phyloP scores from a whole-genome alignment of 2,329 filamentous ascomycete species.

The Diplocarpon rosae region DNA sequence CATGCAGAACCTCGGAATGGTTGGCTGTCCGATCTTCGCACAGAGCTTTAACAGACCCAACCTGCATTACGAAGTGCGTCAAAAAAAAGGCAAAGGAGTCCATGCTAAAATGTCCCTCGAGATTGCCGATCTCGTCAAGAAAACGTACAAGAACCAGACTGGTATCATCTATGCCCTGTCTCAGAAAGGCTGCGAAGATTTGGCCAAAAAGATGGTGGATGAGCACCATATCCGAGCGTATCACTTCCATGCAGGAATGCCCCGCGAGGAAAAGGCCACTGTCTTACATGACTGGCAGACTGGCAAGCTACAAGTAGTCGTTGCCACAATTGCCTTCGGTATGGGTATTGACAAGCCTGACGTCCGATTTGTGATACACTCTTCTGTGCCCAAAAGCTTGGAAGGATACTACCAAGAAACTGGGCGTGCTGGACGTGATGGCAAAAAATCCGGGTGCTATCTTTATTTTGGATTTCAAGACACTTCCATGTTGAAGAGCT shows the following conservation, averaged over 20 bases:
- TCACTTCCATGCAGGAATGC: slow-evolving; percentile 79
- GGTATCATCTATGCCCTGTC: slow-evolving; percentile 94
- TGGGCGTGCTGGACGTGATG: slow-evolving; percentile 85
- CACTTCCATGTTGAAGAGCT: slow-evolving; percentile 57
- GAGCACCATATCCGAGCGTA: slow-evolving; percentile 58
- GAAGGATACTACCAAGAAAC: slow-evolving; percentile 99
- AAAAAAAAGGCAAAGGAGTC: slow-evolving; percentile 52
- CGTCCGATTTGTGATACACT: slow-evolving; percentile 92
- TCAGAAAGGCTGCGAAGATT: slow-evolving; percentile 67
- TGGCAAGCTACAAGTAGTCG: slow-evolving; percentile 74
- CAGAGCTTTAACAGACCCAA: slow-evolving; percentile 98
- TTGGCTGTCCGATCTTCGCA: slow-evolving; percentile 61
- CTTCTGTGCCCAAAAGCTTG: slow-evolving; percentile 83
- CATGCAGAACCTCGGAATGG: slow-evolving; percentile 81
- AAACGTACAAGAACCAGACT: slow-evolving; percentile 57
- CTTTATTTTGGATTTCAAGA: slow-evolving; percentile 81
- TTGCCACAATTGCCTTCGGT: slow-evolving; percentile 95
- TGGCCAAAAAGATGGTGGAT: slow-evolving; percentile 56
- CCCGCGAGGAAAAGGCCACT: slow-evolving; percentile 51
- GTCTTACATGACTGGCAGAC: slow-evolving; percentile 77
- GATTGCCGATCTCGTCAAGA: slow-evolving; percentile 57
- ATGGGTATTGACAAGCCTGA: slow-evolving; percentile 99
- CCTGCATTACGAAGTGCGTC: slow-evolving; percentile 72
- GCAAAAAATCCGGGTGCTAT: slow-evolving; percentile 76
- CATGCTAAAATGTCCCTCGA: slow-evolving; percentile 38